A percentile compares a stretch with the other conserved stretches of the same genome.
phyloP scores from a whole-genome alignment of 1,284 basidiomycete genomes.

The Ganoderma leucocontextum region DNA sequence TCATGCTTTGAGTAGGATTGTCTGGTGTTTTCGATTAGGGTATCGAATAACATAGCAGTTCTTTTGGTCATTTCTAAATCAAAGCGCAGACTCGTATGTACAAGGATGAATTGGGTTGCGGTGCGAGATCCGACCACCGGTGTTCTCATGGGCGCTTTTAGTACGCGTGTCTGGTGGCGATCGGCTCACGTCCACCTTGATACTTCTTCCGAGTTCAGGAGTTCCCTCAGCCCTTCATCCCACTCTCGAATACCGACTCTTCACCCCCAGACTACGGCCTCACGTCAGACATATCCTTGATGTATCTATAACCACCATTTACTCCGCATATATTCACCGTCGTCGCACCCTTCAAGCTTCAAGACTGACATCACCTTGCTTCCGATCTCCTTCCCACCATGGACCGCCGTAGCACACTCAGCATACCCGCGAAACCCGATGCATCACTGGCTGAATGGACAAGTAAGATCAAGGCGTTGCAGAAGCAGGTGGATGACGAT shows the following conservation, averaged over 20 bases:
- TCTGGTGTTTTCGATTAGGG: not conserved
- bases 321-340: not conserved
- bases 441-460: constrained; percentile 81
- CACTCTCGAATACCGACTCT: not conserved
- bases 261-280: not conserved
- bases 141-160: not conserved
- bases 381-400: not conserved
- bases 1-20: not conserved
- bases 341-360: not conserved
- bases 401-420: constrained; percentile 47
- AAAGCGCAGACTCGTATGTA: not conserved
- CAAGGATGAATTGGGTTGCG: not conserved
- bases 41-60: not conserved
- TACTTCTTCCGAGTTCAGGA: not conserved
- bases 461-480: constrained; percentile 77
- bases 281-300: not conserved
- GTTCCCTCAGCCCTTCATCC: not conserved
- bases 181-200: not conserved
- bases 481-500: constrained; percentile 80
- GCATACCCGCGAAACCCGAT: constrained; percentile 56
- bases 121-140: not conserved
- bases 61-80: not conserved
- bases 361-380: not conserved
- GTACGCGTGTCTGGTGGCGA: not conserved
- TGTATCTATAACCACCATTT: constrained; percentile 10